Evolutionary conservation across 2,329 filamentous ascomycete genomes (phyloP), one percentile per base, ranked within the genome.

Genomic region (Alternaria triticimaculans): DNA sequence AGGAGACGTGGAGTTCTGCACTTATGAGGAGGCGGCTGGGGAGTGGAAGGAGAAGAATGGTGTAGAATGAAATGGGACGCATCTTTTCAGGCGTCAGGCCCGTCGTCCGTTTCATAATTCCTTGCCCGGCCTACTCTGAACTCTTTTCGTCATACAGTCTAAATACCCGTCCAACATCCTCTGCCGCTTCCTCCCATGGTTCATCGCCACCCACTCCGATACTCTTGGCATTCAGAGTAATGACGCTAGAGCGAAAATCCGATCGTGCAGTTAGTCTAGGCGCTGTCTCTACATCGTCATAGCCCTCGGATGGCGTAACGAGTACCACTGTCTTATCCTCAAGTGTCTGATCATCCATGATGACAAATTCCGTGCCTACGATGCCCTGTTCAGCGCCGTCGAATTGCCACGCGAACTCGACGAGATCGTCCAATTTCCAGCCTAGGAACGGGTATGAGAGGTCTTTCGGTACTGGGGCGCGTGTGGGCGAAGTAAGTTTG

Each of bases 1-100:
- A 4, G 79, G 80, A 9, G 78, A 81, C 1, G 83, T 86, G 6
- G 80, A 84, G 65, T 86, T 84, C 66, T 78, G 74, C 54, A 81
- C 74, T 11, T 84, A 82, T 76, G 80, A 78, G 59, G 72, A 80
- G 60, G 80, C 82, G 60, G 84, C 84, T 18, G 73, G 71, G 54
- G 75, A 76, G 58, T 85, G 81, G 81, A 78, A 69, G 60, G 66
- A 28, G 26, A 72, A 46, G 59, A 73, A 78, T 54, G 46, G 45
- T 48, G 20, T 45, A n/a, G 49, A 21, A 21, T 51, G 3, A 23
- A 4, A n/a, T 23, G 12, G 7, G 26, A 50, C 4, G n/a, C 48
- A n/a, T 21, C 3, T 4, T 4, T 4, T 23, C 6, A 5, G 21
- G 21, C 3, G 21, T 23, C 5, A 5, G 21, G 6, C 6, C 21